Base-by-base conservation (phyloP, 2,329 filamentous ascomycete species). In the Setomelanomma holmii region DNA sequence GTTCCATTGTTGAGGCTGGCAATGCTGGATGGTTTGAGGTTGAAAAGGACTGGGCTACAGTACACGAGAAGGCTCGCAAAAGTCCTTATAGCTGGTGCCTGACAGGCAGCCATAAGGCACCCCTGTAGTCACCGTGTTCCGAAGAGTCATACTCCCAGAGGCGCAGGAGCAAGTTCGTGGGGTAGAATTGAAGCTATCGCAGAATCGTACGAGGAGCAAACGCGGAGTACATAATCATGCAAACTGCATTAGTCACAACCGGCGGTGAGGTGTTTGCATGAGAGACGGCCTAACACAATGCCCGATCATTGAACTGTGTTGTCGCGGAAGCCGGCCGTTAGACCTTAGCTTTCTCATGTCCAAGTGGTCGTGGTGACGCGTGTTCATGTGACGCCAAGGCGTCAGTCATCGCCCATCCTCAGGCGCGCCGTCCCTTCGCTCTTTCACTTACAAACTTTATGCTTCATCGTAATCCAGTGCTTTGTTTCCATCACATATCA, bases 1-100 rank as follows among this genome's bases (percentile, higher is more conserved):
- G 78, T 30, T 43, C 24, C 62, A 63, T 64, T 17, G 4, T 42
- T 5, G 22, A n/a, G 7, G 11, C 38, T 33, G 35, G 21, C 40
- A 38, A 14, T 8, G 27, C 10, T 30, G 5, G 27, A 10, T 30
- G 27, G 10, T 8, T 41, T 17, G 20, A n/a, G 39, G 36, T 8
- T n/a, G 22, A n/a, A 21, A 41, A 16, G 48, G 20, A n/a, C 16
- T 17, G 20, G n/a, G n/a, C n/a, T n/a, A n/a, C n/a, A n/a, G n/a
- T n/a, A n/a, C n/a, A n/a, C n/a, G n/a, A n/a, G n/a, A 30, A 7
- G 12, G 6, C 24, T 8, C 34, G 6, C 16, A 16, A 10, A 10
- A 8, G 16, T n/a, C 5, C 8, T 38, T 19, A 7, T 38, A 12
- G 34, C 34, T 14, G 40, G 27, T 35, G 17, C 41, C 41, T 34